Evolutionary conservation across 2,329 filamentous ascomycete genomes (phyloP), one percentile per base, ranked within the genome.

Genomic region (Penicillium sp.): DNA sequence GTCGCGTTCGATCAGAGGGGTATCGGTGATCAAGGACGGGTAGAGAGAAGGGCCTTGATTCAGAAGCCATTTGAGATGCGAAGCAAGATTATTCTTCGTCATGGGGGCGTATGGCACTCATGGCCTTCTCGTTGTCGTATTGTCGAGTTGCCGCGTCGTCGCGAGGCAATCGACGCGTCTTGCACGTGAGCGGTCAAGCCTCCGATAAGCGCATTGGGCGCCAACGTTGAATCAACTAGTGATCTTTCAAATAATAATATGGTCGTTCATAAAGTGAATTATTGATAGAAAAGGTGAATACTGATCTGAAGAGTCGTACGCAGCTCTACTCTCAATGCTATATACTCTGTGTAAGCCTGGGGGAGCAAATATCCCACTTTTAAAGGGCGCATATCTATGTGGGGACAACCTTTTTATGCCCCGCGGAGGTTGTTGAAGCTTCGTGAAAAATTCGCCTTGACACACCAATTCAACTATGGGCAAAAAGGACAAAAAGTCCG

Each of bases 401-500:
- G 61, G 58, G 58, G 58, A 54, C 58, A 58, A 41, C 38, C 49
- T 46, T 58, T 60, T 60, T 52, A 54, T 58, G 62, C 54, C 57
- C 61, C 61, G 59, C 59, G 57, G 53, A 48, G 33, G 43, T 23
- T 39, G 39, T 51, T 51, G 33, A 50, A 49, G 47, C 24, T 38
- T 45, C 48, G 26, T 21, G 46, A 52, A 53, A 54, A 56, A 42
- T 47, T 44, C 38, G 28, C 24, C 12, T 49, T 51, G 46, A 48
- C 4, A 42, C 31, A 41, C 5, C 47, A 49, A 47, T 51, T 50
- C 43, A 46, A 65, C 51, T 42, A 77, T 83, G 81, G 80, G 70
- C 41, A 75, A 74, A 46, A 84, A 80, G 60, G 80, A 81, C 62
- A 83, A 80, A 64, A 85, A 78, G 73, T 76, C 72, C 5, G 81